Evolutionary conservation across 768 basidiomycete species (phyloP), one percentile per base, ranked within the genome.

Genomic region (Boletus eberwhitei): DNA sequence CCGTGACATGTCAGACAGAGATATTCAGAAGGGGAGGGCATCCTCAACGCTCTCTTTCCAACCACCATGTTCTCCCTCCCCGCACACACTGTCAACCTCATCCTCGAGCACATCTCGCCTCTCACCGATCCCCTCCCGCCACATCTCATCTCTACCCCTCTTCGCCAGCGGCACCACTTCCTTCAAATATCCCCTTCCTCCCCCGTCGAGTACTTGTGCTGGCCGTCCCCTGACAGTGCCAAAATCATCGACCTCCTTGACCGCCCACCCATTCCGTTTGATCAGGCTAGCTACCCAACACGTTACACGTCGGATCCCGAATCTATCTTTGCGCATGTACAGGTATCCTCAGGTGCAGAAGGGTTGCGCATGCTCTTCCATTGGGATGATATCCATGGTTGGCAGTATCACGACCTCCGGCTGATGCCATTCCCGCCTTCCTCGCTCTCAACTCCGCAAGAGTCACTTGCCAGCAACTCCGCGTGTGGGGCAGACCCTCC

Each of bases 321-420:
- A 39, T 72, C 77, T 38, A 60, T 78, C 26, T 78, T 76, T 64
- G 85, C 87, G 17, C 84, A 88, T 69, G 81, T 74, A 52, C 71
- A 75, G 62, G 71, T 84, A 73, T 73, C 75, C 53, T 59, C 72
- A 9, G 50, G 54, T 19, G 51, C 55, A 26, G 59, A 70, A 38
- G 75, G 70, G 2, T 71, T 87, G 57, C 79, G 87, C 57, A 74
- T 90, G 45, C 72, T 89, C 59, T 88, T 91, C 66, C 81, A 79
- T 35, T 88, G 85, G 85, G 81, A 88, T 64, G 71, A 70, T 19
- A 40, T 43, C 7, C 71, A 74, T 11, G 70, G 69, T 22, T 91
- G 89, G 89, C 82, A 75, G 64, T 91, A 87, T 63, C 86, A 88
- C 70, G 85, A 89, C 67, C 70, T 79, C 35, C 74, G 79, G 36